Evolutionary conservation across 1,139 yeast genomes (phyloP), one percentile per base, ranked within the genome.

Genomic region (Geotrichum macrosporum): DNA sequence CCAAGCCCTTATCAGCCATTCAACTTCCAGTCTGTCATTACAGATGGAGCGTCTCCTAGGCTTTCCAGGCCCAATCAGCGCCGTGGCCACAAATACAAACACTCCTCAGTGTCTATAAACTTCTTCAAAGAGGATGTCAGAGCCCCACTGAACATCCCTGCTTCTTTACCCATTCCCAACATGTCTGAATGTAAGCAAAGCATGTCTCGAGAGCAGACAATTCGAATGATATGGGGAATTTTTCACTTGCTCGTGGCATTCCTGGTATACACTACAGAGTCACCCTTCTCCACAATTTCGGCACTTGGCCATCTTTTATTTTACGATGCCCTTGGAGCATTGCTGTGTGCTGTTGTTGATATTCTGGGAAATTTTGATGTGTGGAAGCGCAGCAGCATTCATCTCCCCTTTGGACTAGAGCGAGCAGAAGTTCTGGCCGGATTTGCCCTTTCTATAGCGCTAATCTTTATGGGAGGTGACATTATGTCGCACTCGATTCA

Each of bases 81-180:
- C 69, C 81, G 89, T 55, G 97, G 98, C 9, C 98, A 92, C 67
- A 78, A 92, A 57, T 92, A 92, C 62, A 92, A 92, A 63, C 97
- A 92, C 59, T 87, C 96, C 4, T 87, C 96, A n/a, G 95, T 92
- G 4, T 85, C 95, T 3, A 84, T 92, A 92, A 92, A 92, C 64
- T 76, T 89, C 63, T 92, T 92, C 64, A 96, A 87, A 62, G 97
- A 89, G 60, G 96, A 96, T 1, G 81, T 79, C 16, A 71, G 80
- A 35, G 81, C 84, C 10, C 81, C 88, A 1, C 68, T 78, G 43
- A 77, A 82, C 44, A 76, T 88, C 29, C 94, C 96, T 0, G 81
- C 81, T 41, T 80, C 84, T 51, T 76, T 81, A 53, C 92, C 95
- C 0, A 79, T 88, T 0, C 98, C 98, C 0, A 83, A 78, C 18